Evolutionary conservation across 2,329 filamentous ascomycete genomes (phyloP), one percentile per base, ranked within the genome.

Genomic region (Pseudogymnoascus sp.): DNA sequence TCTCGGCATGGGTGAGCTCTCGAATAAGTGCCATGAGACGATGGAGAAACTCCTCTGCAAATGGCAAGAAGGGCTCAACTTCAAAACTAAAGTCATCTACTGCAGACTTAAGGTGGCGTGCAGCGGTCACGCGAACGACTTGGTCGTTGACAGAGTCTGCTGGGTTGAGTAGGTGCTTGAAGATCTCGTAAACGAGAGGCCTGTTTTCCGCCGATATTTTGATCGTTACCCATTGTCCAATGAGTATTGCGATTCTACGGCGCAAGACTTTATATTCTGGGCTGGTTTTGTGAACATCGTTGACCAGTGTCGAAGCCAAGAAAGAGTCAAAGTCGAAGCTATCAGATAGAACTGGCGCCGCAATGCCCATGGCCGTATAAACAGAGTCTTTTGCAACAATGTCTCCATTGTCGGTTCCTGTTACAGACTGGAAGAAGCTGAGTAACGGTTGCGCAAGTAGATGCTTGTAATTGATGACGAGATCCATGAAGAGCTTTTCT

Each of bases 341-440:
- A 56, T 87, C 79, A 64, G 88, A 82, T 14, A 98, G 78, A 40
- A 93, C 87, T 1, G 90, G 82, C 1, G 93, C 90, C 0, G 95
- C 86, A 60, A 97, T 81, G 2, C 93, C 93, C 77, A 99, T 88
- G 10, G 93, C 92, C 4, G 91, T 96, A 72, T 99, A 99, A 0
- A 98, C 87, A 0, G 93, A 93, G 73, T 99, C 95, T 73, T 97
- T 98, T 65, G 90, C 86, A 14, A 95, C 82, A 11, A 98, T 83
- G 3, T 41, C 37, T 12, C 37, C 33, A 66, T 95, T 87, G 5
- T 63, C 76, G 76, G 83, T 81, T 78, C 85, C 84, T 65, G 90
- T 87, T 62, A 92, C 89, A 6, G 85, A 86, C 67, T 89, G 82
- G 73, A 98, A 97, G 68, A 97, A 96, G 59, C 84, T 81, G 50